Base-by-base conservation (phyloP, 2,329 filamentous ascomycete species). In the Tricladium varicosporioides region DNA sequence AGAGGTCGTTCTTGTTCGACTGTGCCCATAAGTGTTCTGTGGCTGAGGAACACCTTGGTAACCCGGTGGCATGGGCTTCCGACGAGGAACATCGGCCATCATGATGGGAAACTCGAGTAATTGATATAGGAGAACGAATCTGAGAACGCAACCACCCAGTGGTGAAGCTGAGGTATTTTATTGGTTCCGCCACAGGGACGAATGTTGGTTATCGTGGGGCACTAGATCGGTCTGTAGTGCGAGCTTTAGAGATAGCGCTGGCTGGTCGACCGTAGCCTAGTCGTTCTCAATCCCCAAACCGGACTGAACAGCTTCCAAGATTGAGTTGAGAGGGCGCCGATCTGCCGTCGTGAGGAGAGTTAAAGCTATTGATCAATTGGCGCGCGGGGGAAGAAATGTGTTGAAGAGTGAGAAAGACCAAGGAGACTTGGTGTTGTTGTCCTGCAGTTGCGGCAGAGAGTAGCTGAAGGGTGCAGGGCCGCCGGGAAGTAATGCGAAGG, bases 1-100 rank as follows among this genome's bases (percentile, higher is more conserved):
- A 13, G 74, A 76, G 5, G 72, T 73, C 3, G 74, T 76, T 47
- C 74, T 71, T 56, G 66, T 72, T 32, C 73, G 73, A 59, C 56
- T 61, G 36, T 68, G 66, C 14, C 53, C 52, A 48, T 67, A 67
- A 15, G 61, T 53, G 36, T 60, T 57, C 42, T 43, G 31, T 19
- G 57, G 33, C 45, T 62, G 59, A n/a, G 57, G 58, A 50, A 53
- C 54, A 44, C 49, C 56, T 49, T 61, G 61, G 49, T 65, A 67
- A 49, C 60, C 60, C 45, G 63, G 18, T 19, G 67, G 67, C 64
- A 68, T 68, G 27, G 67, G 66, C 56, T 69, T 69, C 50, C 67
- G 57, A n/a, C 54, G 63, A 44, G 66, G 65, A 32, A 67, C 32
- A 54, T 67, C 65, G 56, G 66, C 63, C 65, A 69, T 69, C 65